Percentiles rank a stretch among this genome's conserved stretches.
These are phyloP conservation scores for Gaeumannomyces sp. DNA, from an alignment of 2,329 filamentous ascomycete genomes.

Conservation along the genomic window DNA sequence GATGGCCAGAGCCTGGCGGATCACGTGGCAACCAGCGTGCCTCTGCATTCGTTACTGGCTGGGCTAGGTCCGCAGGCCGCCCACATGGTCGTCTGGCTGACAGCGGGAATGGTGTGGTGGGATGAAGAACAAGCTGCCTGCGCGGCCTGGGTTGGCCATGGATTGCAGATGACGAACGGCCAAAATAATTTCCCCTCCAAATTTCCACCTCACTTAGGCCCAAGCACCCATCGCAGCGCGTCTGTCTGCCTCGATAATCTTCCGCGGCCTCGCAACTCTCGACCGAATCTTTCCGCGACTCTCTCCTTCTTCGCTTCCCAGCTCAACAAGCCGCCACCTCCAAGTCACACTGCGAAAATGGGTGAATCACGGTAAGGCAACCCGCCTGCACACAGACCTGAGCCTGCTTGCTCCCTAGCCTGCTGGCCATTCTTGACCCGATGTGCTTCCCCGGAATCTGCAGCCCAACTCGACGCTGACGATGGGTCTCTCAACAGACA, in stretches of 20 bases:
- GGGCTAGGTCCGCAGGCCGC: too few relatives aligned
- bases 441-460: background rate
- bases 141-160: background rate
- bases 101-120: background rate
- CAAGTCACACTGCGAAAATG: conserved; percentile 1
- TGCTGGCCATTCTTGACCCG: background rate
- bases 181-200: background rate
- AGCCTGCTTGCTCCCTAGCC: background rate
- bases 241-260: background rate
- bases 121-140: background rate
- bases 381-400: background rate
- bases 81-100: background rate
- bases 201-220: background rate
- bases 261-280: background rate
- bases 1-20: background rate
- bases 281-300: background rate
- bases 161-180: background rate
- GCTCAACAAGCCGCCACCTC: background rate
- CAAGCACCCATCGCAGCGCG: background rate
- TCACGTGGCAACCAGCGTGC: background rate
- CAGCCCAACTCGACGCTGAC: background rate
- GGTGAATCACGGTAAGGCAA: conserved; percentile 4
- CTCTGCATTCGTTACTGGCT: background rate
- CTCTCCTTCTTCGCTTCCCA: background rate
- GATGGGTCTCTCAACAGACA: conserved; percentile 56